Evolutionary conservation across 1,284 basidiomycete genomes (phyloP).

Genomic region (Xerocomus tenax): DNA sequence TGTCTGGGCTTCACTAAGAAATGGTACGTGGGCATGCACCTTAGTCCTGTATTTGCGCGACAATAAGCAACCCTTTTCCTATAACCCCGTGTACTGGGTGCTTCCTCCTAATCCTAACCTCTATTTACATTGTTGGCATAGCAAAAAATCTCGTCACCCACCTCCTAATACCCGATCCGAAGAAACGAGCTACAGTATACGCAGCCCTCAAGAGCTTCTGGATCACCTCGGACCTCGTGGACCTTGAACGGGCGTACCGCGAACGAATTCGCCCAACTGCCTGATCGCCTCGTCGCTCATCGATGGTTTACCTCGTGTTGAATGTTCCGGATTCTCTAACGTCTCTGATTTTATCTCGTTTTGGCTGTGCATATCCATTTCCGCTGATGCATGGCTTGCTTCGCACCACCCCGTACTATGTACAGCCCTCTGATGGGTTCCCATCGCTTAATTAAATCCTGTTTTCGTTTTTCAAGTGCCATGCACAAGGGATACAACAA

Average conservation of each 20-base stretch:
- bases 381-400: not conserved
- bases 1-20: slow-evolving; percentile 47
- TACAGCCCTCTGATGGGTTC: not conserved
- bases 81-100: not conserved
- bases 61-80: not conserved
- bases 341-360: not conserved
- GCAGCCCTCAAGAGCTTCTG: slow-evolving; percentile 52
- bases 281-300: slow-evolving; percentile 8
- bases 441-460: slow-evolving; percentile 2
- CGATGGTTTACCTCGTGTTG: not conserved
- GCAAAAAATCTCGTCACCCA: slow-evolving; percentile 49
- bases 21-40: slow-evolving; percentile 42
- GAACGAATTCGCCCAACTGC: slow-evolving; percentile 38
- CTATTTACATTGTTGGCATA: slow-evolving; percentile 21
- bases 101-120: slow-evolving; percentile 7
- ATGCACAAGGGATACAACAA: slow-evolving; percentile 6
- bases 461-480: not conserved
- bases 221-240: slow-evolving; percentile 53
- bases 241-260: slow-evolving; percentile 52
- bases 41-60: not conserved
- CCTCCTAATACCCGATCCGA: slow-evolving; percentile 51
- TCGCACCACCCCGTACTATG: not conserved
- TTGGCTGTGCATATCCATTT: slow-evolving; percentile 2
- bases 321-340: not conserved
- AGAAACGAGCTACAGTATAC: slow-evolving; percentile 51